Conservation (phyloP, 176 grass and related monocot species). For the Phoenix roebelenii region DNA sequence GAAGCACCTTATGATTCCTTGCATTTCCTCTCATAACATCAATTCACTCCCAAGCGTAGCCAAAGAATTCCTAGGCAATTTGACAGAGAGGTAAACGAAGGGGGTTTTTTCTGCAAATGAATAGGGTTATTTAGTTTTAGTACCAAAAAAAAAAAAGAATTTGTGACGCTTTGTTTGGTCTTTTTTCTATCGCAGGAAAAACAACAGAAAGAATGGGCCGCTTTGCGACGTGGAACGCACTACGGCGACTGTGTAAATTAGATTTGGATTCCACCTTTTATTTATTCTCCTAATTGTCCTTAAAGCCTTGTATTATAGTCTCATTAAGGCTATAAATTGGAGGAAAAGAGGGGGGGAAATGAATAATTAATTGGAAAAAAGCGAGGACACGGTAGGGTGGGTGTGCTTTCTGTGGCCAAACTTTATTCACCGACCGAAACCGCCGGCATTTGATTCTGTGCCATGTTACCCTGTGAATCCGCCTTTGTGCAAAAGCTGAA, state of each 20-base stretch:
- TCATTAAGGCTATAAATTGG: too few species aligned
- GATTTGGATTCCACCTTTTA: too few species aligned
- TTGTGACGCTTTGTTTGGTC: slow-evolving; percentile 7
- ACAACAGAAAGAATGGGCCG: slow-evolving; percentile 20
- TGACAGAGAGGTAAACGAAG: slow-evolving; percentile 12
- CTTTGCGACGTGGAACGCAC: slow-evolving; percentile 63
- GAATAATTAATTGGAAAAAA: not conserved
- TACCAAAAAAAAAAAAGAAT: not conserved
- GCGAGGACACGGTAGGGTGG: not conserved
- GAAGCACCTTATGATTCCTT: slow-evolving; percentile 23
- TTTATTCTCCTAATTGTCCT: too few species aligned
- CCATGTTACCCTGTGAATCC: not conserved
- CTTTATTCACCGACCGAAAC: not conserved
- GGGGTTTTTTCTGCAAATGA: not conserved
- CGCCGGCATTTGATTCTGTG: not conserved
- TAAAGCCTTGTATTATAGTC: too few species aligned
- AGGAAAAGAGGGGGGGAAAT: too few species aligned
- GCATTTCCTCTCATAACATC: slow-evolving; percentile 19
- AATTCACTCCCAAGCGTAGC: not conserved
- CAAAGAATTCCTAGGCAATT: not conserved
- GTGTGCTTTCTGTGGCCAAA: not conserved
- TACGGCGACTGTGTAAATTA: slow-evolving; percentile 14
- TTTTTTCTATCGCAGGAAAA: slow-evolving; percentile 30
- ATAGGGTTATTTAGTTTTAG: not conserved
- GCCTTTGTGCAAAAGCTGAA: too few species aligned